Evolutionary conservation across 73 alveolate genomes (phyloP), one percentile per base, ranked within the genome.

Genomic region (Paramecium bursaria): DNA sequence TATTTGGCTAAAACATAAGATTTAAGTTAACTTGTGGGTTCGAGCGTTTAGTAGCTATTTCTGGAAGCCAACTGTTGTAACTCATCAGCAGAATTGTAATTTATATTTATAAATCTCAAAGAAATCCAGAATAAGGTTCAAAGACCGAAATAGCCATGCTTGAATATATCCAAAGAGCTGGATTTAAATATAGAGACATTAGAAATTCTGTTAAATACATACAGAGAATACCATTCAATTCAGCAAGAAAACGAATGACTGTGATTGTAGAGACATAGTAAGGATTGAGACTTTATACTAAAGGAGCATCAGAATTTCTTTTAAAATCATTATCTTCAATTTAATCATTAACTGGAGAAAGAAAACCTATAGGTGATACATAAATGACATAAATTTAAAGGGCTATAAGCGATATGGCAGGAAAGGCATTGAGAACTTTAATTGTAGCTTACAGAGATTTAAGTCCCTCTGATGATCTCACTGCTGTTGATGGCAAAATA

Each of bases 371-470:
- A 35, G 6, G 3, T 15, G 53, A 31, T 6, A 11, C 26, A 35
- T 53, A 42, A 39, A 35, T 33, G 1, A 67, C 33, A 19, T 14
- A 67, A 14, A 74, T 92, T 39, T 54, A 87, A 50, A 85, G 60
- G 3, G 90, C 87, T 48, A 90, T 91, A 6, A 91, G 85, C 1
- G 86, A 73, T 1, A 91, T 93, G 91, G 98, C 98, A 23, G 73
- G 57, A 35, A 74, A 79, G 39, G 95, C 96, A n/a, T 77, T 88
- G 3, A 91, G 98, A 86, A 93, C 98, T 1, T 33, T 93, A 2
- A 50, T 86, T 21, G 50, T 91, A 48, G 98, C 96, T 25, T 93
- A 90, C 50, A 87, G 75, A 85, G 98, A 93, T 26, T 46, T 90
- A 22, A 39, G 86, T 35, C 75, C 76, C 6, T 48, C 26, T 75